A percentile compares a stretch with the other conserved stretches of the same genome.
These are phyloP conservation scores for Coniochaeta sp. DNA, from an alignment of 2,329 filamentous ascomycete species.

Conservation along the genomic window DNA sequence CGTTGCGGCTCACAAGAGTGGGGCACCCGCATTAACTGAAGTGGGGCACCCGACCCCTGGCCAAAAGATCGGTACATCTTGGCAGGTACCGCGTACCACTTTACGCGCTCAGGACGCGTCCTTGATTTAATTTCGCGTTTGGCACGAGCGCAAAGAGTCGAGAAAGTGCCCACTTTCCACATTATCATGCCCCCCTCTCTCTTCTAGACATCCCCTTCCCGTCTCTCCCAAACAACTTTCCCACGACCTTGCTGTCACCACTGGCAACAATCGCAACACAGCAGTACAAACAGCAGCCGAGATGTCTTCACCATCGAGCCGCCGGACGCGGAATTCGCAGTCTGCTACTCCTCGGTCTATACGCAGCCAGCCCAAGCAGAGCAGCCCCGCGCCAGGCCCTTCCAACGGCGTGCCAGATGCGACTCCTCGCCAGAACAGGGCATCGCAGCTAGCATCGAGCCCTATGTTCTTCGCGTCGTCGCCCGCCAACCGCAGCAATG, in stretches of 20 bases:
- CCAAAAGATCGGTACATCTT: conserved; percentile 2
- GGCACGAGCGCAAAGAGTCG: neutral
- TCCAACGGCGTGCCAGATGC: conserved; percentile 9
- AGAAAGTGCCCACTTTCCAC: neutral
- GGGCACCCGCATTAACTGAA: neutral
- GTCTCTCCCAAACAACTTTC: neutral
- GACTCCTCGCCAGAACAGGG: conserved; percentile 38
- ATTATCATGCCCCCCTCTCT: neutral
- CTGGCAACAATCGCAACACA: neutral
- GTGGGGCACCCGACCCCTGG: neutral
- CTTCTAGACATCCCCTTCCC: neutral
- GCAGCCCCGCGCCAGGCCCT: conserved; percentile 23
- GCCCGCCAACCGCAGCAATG: conserved; percentile 26
- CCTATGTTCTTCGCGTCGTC: conserved; percentile 69
- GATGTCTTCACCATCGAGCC: conserved; percentile 58
- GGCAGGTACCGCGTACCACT: conserved; percentile 19
- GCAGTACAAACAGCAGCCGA: conserved; percentile 1
- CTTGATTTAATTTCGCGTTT: conserved; percentile 5
- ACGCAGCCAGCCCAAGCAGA: conserved; percentile 18
- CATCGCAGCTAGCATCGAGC: conserved; percentile 60
- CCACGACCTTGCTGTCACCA: neutral
- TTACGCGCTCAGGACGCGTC: conserved; percentile 30
- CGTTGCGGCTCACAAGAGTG: neutral
- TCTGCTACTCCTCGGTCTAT: conserved; percentile 38
- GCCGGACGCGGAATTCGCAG: conserved; percentile 45